Conservation (phyloP, 495 filamentous ascomycete species). For the Corynascus novoguineensis region DNA sequence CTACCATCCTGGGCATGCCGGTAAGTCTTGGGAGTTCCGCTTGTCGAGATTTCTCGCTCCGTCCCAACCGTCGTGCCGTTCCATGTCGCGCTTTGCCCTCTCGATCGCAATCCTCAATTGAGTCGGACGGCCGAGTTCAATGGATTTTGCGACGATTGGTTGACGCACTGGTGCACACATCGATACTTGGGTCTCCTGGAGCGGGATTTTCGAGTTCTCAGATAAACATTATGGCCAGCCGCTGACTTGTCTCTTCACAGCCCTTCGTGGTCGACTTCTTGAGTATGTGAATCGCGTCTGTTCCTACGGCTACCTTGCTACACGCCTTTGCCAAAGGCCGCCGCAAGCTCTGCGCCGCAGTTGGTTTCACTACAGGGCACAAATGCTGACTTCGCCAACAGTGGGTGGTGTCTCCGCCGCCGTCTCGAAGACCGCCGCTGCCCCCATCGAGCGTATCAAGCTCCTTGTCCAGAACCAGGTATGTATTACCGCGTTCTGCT, state of each 20-base stretch:
- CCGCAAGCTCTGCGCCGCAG: constrained; percentile 37
- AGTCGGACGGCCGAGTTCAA: background rate
- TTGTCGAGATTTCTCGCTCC: constrained; percentile 34
- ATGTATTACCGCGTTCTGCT: constrained; percentile 32
- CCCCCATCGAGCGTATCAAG: constrained; percentile 99
- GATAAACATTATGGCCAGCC: background rate
- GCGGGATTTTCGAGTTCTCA: background rate
- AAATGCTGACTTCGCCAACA: constrained; percentile 40
- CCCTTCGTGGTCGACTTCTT: constrained; percentile 89
- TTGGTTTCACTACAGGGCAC: constrained; percentile 1
- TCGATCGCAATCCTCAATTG: constrained; percentile 32
- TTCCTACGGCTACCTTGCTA: background rate
- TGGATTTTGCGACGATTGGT: constrained; percentile 15
- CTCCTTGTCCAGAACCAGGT: constrained; percentile 99
- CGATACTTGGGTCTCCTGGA: background rate
- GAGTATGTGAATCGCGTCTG: constrained; percentile 62
- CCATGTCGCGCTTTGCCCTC: constrained; percentile 7
- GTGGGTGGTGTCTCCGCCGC: constrained; percentile 99
- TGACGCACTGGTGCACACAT: background rate
- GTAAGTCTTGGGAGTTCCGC: constrained; percentile 44
- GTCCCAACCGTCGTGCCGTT: constrained; percentile 27
- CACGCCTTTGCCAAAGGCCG: background rate
- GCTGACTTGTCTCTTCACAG: constrained; percentile 34
- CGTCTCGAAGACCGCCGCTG: constrained; percentile 99
- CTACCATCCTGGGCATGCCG: constrained; percentile 79